Percentiles rank a stretch among this genome's conserved stretches.
Evolutionary conservation across 2,329 filamentous ascomycete genomes (phyloP).

Genomic region (Harringtonia aguacate): DNA sequence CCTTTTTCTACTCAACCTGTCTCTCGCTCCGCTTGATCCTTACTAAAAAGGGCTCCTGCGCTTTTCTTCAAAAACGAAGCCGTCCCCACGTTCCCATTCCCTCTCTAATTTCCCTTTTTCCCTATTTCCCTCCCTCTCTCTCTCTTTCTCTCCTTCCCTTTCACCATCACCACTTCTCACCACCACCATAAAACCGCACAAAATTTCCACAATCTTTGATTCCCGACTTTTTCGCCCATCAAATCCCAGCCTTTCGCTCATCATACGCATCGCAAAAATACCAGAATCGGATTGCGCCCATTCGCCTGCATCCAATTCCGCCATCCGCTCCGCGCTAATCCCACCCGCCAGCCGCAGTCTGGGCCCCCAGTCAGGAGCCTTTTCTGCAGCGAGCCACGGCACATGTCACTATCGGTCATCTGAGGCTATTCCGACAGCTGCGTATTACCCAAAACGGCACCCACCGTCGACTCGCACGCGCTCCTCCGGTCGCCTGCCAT

Average conservation of each 20-base stretch:
- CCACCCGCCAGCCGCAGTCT: conserved; percentile 10
- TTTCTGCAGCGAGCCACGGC: background rate
- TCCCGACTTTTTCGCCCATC: conserved; percentile 28
- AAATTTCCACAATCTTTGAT: conserved; percentile 13
- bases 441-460: background rate
- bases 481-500: too few species aligned
- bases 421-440: background rate
- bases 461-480: too few species aligned
- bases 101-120: conserved; percentile 4
- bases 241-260: conserved; percentile 15
- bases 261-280: conserved; percentile 22
- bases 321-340: conserved; percentile 12
- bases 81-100: conserved; percentile 29
- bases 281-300: conserved; percentile 22
- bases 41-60: conserved; percentile 1
- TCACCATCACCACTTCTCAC: conserved; percentile 14
- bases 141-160: background rate
- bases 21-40: conserved; percentile 1
- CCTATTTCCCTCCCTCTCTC: conserved; percentile 12
- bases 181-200: conserved; percentile 18
- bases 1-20: background rate
- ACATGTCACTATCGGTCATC: background rate
- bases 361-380: background rate
- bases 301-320: conserved; percentile 18
- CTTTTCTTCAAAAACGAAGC: conserved; percentile 34